Evolutionary conservation across 495 filamentous ascomycete genomes (phyloP).

Genomic region (Aspergillus nanangensis): DNA sequence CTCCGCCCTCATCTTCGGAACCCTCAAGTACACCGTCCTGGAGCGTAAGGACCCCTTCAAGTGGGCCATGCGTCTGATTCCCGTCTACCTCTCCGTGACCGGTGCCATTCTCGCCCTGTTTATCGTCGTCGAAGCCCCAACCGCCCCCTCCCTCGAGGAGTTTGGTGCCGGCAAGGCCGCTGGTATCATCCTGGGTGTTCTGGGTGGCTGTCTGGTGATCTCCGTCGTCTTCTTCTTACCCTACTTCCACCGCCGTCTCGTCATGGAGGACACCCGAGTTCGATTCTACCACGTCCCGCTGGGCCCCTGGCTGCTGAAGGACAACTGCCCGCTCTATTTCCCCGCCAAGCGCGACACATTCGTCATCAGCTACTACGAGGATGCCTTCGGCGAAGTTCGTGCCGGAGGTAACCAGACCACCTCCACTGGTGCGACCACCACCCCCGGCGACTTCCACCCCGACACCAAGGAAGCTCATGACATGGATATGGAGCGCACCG

Average conservation of each 20-base stretch:
- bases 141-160: slow-evolving; percentile 32
- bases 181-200: slow-evolving; percentile 56
- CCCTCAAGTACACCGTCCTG: slow-evolving; percentile 61
- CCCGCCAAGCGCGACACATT: slow-evolving; percentile 38
- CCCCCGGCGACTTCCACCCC: slow-evolving; percentile 42
- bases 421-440: background rate
- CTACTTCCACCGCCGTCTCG: slow-evolving; percentile 55
- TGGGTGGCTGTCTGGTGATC: slow-evolving; percentile 49
- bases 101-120: slow-evolving; percentile 59
- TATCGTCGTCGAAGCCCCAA: slow-evolving; percentile 44
- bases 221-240: slow-evolving; percentile 56
- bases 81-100: slow-evolving; percentile 59
- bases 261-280: slow-evolving; percentile 51
- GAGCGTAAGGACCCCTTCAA: slow-evolving; percentile 53
- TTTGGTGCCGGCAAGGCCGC: slow-evolving; percentile 47
- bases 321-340: slow-evolving; percentile 41
- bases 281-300: slow-evolving; percentile 53
- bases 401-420: slow-evolving; percentile 17
- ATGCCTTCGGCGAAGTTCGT: slow-evolving; percentile 21
- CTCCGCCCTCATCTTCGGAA: slow-evolving; percentile 57
- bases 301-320: slow-evolving; percentile 49
- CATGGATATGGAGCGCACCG: slow-evolving; percentile 66
- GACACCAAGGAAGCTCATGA: slow-evolving; percentile 48
- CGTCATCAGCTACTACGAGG: slow-evolving; percentile 50
- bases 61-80: slow-evolving; percentile 52